phyloP scores from a whole-genome alignment of 2,329 filamentous ascomycete species.

The Tolypocladium cylindrosporum region DNA sequence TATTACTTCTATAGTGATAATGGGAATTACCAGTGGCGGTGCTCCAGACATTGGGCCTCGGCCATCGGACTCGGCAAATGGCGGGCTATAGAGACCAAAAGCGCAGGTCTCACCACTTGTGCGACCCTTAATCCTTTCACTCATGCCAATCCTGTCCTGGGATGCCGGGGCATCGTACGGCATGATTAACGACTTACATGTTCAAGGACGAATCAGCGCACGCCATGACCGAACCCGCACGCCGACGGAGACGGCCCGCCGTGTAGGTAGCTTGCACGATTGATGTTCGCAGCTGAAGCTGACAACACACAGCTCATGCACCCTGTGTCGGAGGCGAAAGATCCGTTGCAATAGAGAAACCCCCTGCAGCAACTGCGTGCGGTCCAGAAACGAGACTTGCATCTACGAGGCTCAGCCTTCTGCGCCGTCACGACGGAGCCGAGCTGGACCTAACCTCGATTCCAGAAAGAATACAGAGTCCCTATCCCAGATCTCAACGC shows the following conservation, averaged over 20 bases:
- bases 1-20: no score
- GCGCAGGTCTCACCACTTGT: conserved; percentile 1
- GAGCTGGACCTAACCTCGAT: background rate
- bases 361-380: conserved; percentile 31
- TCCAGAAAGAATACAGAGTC: background rate
- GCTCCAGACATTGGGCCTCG: background rate
- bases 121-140: background rate
- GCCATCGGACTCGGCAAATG: conserved; percentile 7
- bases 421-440: background rate
- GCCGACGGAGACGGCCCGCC: conserved; percentile 17
- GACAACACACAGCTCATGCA: conserved; percentile 22
- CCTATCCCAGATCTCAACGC: background rate
- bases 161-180: background rate
- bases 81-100: background rate
- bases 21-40: no score
- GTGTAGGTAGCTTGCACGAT: conserved; percentile 8
- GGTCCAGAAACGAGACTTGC: conserved; percentile 23
- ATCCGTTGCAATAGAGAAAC: conserved; percentile 29
- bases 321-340: conserved; percentile 31
- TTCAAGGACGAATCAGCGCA: background rate
- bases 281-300: background rate
- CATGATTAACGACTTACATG: background rate
- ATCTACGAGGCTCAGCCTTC: conserved; percentile 14
- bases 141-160: background rate
- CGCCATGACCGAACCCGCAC: conserved; percentile 11